Evolutionary conservation across 208 protist genomes (phyloP).

Genomic region (Leishmania turanica): DNA sequence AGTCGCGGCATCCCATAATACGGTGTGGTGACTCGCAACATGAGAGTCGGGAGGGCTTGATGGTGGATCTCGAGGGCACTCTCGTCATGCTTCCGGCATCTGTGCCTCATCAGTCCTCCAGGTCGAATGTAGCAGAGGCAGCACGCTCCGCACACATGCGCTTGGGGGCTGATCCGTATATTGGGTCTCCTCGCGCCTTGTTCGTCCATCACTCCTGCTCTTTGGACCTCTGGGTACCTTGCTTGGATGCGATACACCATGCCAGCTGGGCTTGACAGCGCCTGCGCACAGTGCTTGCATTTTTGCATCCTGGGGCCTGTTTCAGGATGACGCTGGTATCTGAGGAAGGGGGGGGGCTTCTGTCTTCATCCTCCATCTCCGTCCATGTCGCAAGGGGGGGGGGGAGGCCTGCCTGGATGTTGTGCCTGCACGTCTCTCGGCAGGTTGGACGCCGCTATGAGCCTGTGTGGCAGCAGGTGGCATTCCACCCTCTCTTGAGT

Average conservation of each 20-base stretch:
- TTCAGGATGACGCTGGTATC: neutral
- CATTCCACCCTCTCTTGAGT: neutral
- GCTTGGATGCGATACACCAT: neutral
- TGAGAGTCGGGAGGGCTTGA: neutral
- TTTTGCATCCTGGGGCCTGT: neutral
- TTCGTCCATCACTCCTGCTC: neutral
- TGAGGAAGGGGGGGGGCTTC: neutral
- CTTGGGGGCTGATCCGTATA: neutral
- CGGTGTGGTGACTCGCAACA: neutral
- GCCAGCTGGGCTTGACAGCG: neutral
- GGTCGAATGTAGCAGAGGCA: neutral
- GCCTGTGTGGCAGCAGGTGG: neutral
- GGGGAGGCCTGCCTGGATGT: neutral
- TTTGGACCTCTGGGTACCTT: neutral
- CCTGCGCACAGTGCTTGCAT: neutral
- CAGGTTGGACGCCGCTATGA: neutral
- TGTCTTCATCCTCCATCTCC: neutral
- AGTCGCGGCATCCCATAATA: neutral
- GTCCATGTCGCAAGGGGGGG: neutral
- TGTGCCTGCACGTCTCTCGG: neutral
- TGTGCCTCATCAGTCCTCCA: neutral
- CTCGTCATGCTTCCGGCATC: neutral
- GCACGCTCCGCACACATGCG: neutral
- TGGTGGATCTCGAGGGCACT: neutral
- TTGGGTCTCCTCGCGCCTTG: neutral